A percentile compares a stretch with the other conserved stretches of the same genome.
phyloP scores from a whole-genome alignment of 345 rosid species.

The Arabis alpina region DNA sequence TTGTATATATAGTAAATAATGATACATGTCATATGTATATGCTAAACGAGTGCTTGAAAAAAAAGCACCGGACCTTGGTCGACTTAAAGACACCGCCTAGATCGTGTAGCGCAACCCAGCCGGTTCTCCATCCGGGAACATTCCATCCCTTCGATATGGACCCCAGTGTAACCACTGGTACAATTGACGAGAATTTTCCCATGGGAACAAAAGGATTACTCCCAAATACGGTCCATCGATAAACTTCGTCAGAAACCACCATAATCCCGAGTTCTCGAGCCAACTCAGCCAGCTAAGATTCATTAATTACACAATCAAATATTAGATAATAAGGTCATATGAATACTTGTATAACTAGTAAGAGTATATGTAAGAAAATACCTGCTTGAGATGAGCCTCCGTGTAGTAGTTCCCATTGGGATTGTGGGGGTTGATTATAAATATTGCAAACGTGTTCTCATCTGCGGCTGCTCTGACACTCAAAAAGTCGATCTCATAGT shows the following conservation, averaged over 20 bases:
- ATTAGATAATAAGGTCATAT: background rate
- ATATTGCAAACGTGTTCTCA: constrained; percentile 57
- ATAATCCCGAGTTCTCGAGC: constrained; percentile 51
- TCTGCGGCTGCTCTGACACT: constrained; percentile 50
- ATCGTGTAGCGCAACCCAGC: constrained; percentile 59
- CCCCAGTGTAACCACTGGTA: constrained; percentile 58
- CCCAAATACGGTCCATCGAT: constrained; percentile 53
- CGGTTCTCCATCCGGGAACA: constrained; percentile 71
- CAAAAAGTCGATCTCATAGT: constrained; percentile 62
- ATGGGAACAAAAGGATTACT: constrained; percentile 50
- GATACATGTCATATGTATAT: too few relatives aligned
- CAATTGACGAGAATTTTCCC: constrained; percentile 56
- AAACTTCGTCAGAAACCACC: constrained; percentile 67
- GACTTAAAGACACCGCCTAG: constrained; percentile 45
- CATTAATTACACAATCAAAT: background rate
- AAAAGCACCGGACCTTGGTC: constrained; percentile 42
- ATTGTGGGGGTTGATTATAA: constrained; percentile 51
- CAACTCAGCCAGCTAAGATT: constrained; percentile 53
- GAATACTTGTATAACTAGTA: background rate
- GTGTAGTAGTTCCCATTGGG: constrained; percentile 46
- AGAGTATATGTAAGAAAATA: background rate
- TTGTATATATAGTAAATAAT: too few relatives aligned
- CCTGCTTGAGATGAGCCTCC: constrained; percentile 50
- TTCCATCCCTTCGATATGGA: constrained; percentile 63
- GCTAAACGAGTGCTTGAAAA: too few relatives aligned